Evolutionary conservation across 1,139 yeast genomes (phyloP), one percentile per base, ranked within the genome.

Genomic region (Geotrichum cucujoidarum): DNA sequence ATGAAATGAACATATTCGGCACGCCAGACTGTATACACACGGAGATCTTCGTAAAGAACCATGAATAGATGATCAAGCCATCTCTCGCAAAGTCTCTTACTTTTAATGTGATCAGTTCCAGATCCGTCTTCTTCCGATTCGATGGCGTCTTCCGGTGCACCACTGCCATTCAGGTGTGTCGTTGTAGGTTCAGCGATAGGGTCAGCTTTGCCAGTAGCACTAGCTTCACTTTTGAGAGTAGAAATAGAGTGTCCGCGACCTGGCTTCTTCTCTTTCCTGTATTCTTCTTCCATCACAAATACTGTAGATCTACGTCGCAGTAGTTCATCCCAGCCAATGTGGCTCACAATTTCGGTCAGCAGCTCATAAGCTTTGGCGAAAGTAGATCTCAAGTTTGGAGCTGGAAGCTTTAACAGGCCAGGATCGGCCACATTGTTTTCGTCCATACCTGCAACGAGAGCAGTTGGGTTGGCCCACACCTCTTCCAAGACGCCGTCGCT

Each of bases 201-300:
- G 13, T 47, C 43, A 16, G 57, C 55, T 36, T 43, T 50, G 14
- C 49, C 52, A 22, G 49, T 40, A n/a, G 33, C 37, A 16, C 49
- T 47, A 20, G 49, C 43, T 34, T 36, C 46, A 47, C 51, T 32
- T 44, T 43, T 16, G 50, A 45, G 25, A 43, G 55, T 30, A 42
- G 39, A 39, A 53, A 55, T 25, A 45, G 55, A 21, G 54, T 55
- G 25, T 47, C 50, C 29, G 29, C 42, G 41, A 38, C 18, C 68
- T 51, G 51, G 62, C 55, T 59, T 60, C 52, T 60, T 68, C 57
- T 60, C 55, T 53, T 57, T 60, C 20, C 64, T 59, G 53, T 86
- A 87, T 62, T 92, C 98, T 53, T 85, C 92, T 64, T 90, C 97
- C 98, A 92, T 92, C 29, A 92, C 92, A 65, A 92, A 92, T 1